Evolutionary conservation across 345 rosid species (phyloP).

Genomic region (Melastoma malabathricum): DNA sequence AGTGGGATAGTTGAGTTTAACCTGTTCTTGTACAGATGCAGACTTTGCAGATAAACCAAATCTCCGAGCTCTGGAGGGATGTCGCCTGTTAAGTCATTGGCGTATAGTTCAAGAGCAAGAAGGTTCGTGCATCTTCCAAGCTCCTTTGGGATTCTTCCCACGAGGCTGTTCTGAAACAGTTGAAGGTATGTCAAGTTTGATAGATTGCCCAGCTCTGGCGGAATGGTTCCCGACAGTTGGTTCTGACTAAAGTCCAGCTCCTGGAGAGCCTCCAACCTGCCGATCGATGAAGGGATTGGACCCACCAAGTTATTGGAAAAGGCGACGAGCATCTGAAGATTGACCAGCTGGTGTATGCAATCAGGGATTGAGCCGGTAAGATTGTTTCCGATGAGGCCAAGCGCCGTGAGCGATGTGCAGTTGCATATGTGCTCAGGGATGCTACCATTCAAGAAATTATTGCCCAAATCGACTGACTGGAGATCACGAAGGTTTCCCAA

Average conservation of each 20-base stretch:
- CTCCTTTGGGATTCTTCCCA: constrained; percentile 52
- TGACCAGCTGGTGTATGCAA: constrained; percentile 42
- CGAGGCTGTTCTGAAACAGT: constrained; percentile 33
- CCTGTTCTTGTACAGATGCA: constrained; percentile 37
- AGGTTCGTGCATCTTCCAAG: constrained; percentile 46
- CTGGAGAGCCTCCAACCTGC: constrained; percentile 35
- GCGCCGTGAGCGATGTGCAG: constrained; percentile 32
- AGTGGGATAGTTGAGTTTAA: constrained; percentile 60
- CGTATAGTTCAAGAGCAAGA: constrained; percentile 34
- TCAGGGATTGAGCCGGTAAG: constrained; percentile 46
- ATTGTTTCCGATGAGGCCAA: constrained; percentile 38
- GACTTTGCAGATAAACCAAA: constrained; percentile 26
- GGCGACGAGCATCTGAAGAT: constrained; percentile 38
- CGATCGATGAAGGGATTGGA: constrained; percentile 48
- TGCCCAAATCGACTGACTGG: constrained; percentile 41
- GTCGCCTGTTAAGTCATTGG: constrained; percentile 38
- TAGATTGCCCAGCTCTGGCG: constrained; percentile 57
- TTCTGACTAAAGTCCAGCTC: constrained; percentile 42
- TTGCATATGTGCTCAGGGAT: constrained; percentile 47
- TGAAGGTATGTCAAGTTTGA: constrained; percentile 27
- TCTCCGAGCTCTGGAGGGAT: constrained; percentile 66
- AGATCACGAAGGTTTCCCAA: constrained; percentile 43
- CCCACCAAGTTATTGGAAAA: constrained; percentile 37
- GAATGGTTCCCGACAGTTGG: constrained; percentile 46
- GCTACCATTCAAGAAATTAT: constrained; percentile 43